Conservation (phyloP, 768 basidiomycete species). For the Pholiota conissans region DNA sequence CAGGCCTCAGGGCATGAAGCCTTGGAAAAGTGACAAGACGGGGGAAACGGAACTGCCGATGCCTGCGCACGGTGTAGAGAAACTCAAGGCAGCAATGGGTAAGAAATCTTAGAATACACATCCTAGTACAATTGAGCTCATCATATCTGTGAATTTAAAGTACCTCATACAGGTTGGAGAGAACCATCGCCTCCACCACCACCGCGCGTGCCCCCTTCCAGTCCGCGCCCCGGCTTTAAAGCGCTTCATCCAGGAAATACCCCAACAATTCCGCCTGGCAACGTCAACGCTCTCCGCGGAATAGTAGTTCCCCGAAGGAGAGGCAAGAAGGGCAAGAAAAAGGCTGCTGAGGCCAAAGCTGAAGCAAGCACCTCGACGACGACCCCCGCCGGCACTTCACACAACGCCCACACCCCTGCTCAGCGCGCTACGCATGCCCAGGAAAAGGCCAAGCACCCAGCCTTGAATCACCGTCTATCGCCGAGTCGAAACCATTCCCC, state of each 20-base stretch:
- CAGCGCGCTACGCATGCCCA: not conserved
- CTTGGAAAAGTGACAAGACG: slow-evolving; percentile 18
- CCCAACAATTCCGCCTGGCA: not conserved
- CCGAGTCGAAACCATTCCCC: not conserved
- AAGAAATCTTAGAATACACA: not conserved
- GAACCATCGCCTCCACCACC: slow-evolving; percentile 11
- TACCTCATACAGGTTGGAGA: slow-evolving; percentile 8
- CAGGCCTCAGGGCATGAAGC: slow-evolving; percentile 11
- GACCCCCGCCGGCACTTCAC: not conserved
- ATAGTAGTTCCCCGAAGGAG: not conserved
- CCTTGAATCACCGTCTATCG: not conserved
- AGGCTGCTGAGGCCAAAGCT: no score
- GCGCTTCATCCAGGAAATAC: not conserved
- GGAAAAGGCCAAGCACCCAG: not conserved
- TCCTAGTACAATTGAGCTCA: not conserved
- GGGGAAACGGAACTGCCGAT: slow-evolving; percentile 13
- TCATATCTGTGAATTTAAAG: not conserved
- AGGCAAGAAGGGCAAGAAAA: no score
- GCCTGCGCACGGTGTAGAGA: slow-evolving; percentile 1
- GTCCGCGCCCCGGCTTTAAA: not conserved
- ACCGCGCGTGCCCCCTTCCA: slow-evolving; percentile 1
- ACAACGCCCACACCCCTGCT: not conserved
- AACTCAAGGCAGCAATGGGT: slow-evolving; percentile 18
- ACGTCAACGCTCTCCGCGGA: not conserved
- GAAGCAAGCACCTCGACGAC: not conserved